Conservation (phyloP, 2,329 filamentous ascomycete species). For the Stagonosporopsis vannaccii region DNA sequence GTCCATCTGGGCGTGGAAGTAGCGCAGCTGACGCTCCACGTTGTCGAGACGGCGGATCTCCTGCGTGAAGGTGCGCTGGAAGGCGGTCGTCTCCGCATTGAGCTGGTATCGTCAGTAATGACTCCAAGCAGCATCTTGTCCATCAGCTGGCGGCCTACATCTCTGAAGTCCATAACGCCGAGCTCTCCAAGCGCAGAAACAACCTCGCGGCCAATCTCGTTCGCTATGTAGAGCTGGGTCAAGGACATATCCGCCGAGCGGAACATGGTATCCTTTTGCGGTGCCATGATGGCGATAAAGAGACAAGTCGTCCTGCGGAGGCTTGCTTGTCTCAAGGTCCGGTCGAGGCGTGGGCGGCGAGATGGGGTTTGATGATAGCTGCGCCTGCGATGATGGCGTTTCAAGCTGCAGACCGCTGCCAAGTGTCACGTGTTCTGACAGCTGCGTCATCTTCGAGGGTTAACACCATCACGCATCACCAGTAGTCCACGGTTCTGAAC, state of each 20-base stretch:
- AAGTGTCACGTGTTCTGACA: constrained; percentile 8
- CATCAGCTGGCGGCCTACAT: constrained; percentile 68
- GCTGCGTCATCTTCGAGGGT: constrained; percentile 17
- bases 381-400: constrained; percentile 18
- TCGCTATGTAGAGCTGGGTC: constrained; percentile 99
- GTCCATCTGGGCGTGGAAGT: constrained; percentile 95
- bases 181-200: constrained; percentile 96
- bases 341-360: constrained; percentile 29
- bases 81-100: constrained; percentile 90
- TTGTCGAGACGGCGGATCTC: constrained; percentile 98
- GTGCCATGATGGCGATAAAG: constrained; percentile 62
- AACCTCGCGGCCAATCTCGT: constrained; percentile 97
- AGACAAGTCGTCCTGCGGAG: constrained; percentile 31
- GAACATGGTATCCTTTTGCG: constrained; percentile 88
- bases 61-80: constrained; percentile 96
- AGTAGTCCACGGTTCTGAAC: neutral
- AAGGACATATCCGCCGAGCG: constrained; percentile 99
- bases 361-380: constrained; percentile 38
- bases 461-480: neutral
- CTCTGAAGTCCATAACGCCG: constrained; percentile 94
- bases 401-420: constrained; percentile 7
- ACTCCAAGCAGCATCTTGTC: too few species aligned
- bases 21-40: constrained; percentile 95
- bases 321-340: constrained; percentile 35
- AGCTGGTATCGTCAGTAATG: constrained; percentile 65